A percentile compares a stretch with the other conserved stretches of the same genome.
Evolutionary conservation across 768 basidiomycete species (phyloP).

Genomic region (Kondoa malvinella): DNA sequence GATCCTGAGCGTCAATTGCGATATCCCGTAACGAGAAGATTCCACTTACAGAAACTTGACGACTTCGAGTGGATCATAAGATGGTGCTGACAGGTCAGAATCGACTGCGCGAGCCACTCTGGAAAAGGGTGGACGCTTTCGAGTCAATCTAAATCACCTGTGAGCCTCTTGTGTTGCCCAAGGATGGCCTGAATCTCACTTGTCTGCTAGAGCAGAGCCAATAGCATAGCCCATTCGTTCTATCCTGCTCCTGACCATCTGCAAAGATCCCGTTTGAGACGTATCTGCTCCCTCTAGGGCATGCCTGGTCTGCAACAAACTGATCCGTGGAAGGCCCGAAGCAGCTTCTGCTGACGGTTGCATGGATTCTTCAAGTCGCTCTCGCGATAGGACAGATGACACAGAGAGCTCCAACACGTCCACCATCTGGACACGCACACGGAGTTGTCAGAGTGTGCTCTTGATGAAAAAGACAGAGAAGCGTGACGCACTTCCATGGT

Average conservation of each 20-base stretch:
- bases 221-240: conserved; percentile 22
- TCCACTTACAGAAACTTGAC: conserved; percentile 27
- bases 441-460: neutral
- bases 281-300: neutral
- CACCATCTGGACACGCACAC: conserved; percentile 5
- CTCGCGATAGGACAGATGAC: too few species aligned
- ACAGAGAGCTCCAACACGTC: conserved; percentile 9
- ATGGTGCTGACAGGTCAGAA: conserved; percentile 10
- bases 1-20: neutral
- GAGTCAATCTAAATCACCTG: conserved; percentile 19
- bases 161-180: neutral
- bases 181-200: conserved; percentile 12
- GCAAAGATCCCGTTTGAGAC: neutral
- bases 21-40: neutral
- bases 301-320: neutral
- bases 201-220: conserved; percentile 21
- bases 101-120: conserved; percentile 3
- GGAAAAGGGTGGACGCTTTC: conserved; percentile 20
- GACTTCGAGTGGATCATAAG: conserved; percentile 21
- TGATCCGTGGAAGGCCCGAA: neutral
- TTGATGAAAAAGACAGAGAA: neutral
- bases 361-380: neutral
- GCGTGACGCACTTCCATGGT: conserved; percentile 21
- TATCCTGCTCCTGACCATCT: conserved; percentile 6
- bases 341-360: conserved; percentile 10